Percentiles rank a stretch among this genome's conserved stretches.
Conservation (phyloP, 179 eudicot species). For the Beta macrorhiza region DNA sequence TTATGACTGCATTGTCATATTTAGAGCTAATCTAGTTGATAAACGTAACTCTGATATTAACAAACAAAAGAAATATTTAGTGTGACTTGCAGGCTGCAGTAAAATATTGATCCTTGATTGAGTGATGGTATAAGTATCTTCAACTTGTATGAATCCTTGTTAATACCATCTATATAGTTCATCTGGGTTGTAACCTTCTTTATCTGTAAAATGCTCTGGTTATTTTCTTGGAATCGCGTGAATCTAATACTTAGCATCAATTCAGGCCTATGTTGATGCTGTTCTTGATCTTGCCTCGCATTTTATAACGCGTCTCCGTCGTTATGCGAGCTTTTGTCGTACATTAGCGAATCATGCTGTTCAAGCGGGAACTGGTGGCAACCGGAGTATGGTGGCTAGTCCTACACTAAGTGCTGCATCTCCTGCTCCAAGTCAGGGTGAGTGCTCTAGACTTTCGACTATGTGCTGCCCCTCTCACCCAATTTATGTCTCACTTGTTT, state of each 20-base stretch:
- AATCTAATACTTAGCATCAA: conserved; percentile 12
- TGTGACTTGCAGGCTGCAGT: not conserved
- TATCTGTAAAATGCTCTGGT: not conserved
- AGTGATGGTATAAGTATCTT: not conserved
- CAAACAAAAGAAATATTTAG: not conserved
- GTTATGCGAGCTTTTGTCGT: conserved; percentile 98
- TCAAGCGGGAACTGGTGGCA: conserved; percentile 83
- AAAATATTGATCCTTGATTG: not conserved
- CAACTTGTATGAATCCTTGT: not conserved
- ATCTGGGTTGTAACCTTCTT: not conserved
- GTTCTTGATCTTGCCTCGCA: conserved; percentile 95
- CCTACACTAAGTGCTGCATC: conserved; percentile 80
- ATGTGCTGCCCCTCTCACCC: not conserved
- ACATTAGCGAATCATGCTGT: conserved; percentile 95
- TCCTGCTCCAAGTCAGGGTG: conserved; percentile 80
- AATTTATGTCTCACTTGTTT: not conserved
- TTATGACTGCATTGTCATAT: not conserved
- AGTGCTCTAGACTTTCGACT: conserved; percentile 26
- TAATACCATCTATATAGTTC: not conserved
- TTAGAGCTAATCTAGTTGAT: not conserved
- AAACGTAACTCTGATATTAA: not conserved
- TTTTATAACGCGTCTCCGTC: conserved; percentile 92
- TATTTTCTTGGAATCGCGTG: not conserved
- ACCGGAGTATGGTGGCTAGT: conserved; percentile 80
- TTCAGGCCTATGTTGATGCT: conserved; percentile 97